Evolutionary conservation across 2,329 filamentous ascomycete species (phyloP), one percentile per base, ranked within the genome.

Genomic region (Akanthomyces muscarius): DNA sequence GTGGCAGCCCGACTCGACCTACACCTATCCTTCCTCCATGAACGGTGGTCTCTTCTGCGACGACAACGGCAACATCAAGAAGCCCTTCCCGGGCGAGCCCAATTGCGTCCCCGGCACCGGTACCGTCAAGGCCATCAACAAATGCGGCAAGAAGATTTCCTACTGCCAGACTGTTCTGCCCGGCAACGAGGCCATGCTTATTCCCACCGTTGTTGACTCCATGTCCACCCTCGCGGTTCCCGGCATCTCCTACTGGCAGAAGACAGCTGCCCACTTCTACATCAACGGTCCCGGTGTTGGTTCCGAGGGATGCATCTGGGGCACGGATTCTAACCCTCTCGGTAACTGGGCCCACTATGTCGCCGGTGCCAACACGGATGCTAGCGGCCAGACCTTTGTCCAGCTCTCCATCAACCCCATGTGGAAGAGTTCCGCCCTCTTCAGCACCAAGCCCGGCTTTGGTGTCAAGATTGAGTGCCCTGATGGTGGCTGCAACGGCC

Each of bases 261-360:
- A 77, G 51, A 92, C 90, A 14, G 84, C 89, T 64, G 88, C 90
- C 64, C 90, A 94, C 73, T 92, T 84, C 75, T 93, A 93, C 71
- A 85, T 93, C 77, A 93, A 93, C 76, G 83, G 88, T 36, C 90
- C 90, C 41, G 90, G 90, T 65, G 79, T 85, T 52, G 77, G 82
- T 6, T 77, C 78, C 5, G 81, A 86, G 56, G 89, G 84, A 57
- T 94, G 90, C 73, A 75, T 88, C 63, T 93, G 90, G 90, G 89
- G 90, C 63, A 83, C 83, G 51, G 79, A 79, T 10, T 77, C 78
- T 47, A 80, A 86, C 66, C 81, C 88, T 1, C 75, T 86, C 68
- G 90, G 90, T 56, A 93, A 93, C 78, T 93, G 90, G 90, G 80
- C 84, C 57, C 86, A 89, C 2, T 94, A 87, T 70, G 89, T 92